Evolutionary conservation across 2,329 filamentous ascomycete genomes (phyloP).

Genomic region (Diaporthe australafricana): DNA sequence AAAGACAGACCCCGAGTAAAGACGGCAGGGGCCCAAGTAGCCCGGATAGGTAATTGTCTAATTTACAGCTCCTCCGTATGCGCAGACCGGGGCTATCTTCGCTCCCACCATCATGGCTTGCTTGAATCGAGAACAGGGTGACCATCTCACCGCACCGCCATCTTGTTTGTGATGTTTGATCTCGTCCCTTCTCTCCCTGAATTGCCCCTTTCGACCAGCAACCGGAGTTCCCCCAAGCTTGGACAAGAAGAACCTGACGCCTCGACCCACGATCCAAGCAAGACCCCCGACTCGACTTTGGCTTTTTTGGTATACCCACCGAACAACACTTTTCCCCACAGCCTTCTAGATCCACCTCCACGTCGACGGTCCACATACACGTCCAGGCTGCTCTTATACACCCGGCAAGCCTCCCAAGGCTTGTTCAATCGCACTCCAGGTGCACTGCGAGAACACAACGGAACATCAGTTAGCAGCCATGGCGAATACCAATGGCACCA

Average conservation of each 20-base stretch:
- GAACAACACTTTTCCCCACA: constrained; percentile 18
- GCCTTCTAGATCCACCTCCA: constrained; percentile 11
- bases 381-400: background rate
- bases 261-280: background rate
- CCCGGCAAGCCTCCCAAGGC: background rate
- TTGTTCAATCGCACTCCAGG: constrained; percentile 14
- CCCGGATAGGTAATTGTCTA: constrained; percentile 12
- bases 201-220: constrained; percentile 17
- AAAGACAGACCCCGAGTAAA: constrained; percentile 15
- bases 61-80: constrained; percentile 1
- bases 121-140: background rate
- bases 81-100: constrained; percentile 10
- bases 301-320: constrained; percentile 13
- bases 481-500: constrained; percentile 39
- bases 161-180: constrained; percentile 1
- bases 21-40: background rate
- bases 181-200: constrained; percentile 2
- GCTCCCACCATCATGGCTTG: constrained; percentile 9
- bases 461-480: background rate
- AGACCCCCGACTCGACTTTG: background rate
- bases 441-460: constrained; percentile 15
- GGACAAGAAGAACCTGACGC: background rate
- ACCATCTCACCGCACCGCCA: background rate
- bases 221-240: constrained; percentile 9
- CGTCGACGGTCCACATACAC: constrained; percentile 17